phyloP scores from a whole-genome alignment of 176 grass and related monocot genomes.

The Ampelocalamus luodianensis region DNA sequence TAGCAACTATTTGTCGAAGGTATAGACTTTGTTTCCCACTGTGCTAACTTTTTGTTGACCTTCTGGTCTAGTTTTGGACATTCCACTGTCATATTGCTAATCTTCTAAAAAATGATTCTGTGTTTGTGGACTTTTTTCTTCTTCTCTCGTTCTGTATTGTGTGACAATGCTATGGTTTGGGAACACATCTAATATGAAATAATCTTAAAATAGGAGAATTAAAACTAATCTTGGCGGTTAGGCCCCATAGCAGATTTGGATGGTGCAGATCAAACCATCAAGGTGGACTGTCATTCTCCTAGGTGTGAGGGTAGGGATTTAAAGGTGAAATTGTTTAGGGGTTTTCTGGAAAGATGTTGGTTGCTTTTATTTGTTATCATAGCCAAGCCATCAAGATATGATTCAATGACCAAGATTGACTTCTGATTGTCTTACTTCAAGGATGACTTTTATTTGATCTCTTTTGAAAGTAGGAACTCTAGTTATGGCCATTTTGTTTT shows the following conservation, averaged over 20 bases:
- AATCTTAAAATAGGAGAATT: constrained; percentile 28
- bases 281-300: neutral
- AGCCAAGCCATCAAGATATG: neutral
- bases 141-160: neutral
- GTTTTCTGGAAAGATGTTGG: constrained; percentile 16
- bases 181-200: neutral
- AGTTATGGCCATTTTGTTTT: neutral
- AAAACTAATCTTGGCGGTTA: neutral
- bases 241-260: constrained; percentile 1
- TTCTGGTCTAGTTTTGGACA: constrained; percentile 1
- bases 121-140: neutral
- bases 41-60: constrained; percentile 2
- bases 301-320: neutral
- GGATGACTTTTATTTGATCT: constrained; percentile 3
- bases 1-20: constrained; percentile 84
- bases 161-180: neutral
- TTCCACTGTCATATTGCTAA: constrained; percentile 1
- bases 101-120: constrained; percentile 25
- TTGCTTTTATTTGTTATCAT: constrained; percentile 8
- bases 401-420: neutral
- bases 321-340: constrained; percentile 4
- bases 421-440: constrained; percentile 21
- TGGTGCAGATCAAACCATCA: neutral
- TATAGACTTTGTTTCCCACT: constrained; percentile 40
- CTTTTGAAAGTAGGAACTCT: neutral